Evolutionary conservation across 2,329 filamentous ascomycete genomes (phyloP).

Genomic region (Talaromyces piceae): DNA sequence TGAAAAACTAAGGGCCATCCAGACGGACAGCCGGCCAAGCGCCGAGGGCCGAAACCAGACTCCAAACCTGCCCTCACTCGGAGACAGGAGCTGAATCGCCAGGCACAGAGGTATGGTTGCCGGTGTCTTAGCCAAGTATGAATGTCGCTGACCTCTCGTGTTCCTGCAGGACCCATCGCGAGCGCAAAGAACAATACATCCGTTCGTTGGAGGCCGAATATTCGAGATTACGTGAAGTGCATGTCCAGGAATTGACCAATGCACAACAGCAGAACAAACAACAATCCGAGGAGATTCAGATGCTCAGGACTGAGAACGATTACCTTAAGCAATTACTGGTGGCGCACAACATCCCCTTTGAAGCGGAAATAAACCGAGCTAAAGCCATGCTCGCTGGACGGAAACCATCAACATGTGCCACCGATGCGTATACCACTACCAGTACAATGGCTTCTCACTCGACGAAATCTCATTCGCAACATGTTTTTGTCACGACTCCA

Average conservation of each 20-base stretch:
- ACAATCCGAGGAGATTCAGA: conserved; percentile 68
- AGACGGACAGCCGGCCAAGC: conserved; percentile 83
- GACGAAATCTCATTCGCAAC: conserved; percentile 13
- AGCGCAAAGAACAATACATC: conserved; percentile 94
- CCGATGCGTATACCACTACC: conserved; percentile 7
- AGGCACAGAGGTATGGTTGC: conserved; percentile 78
- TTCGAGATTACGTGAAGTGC: conserved; percentile 69
- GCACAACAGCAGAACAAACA: conserved; percentile 40
- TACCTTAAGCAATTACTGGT: conserved; percentile 59
- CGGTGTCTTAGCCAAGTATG: conserved; percentile 2
- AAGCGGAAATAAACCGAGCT: conserved; percentile 36
- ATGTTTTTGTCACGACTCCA: conserved; percentile 24
- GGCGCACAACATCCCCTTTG: conserved; percentile 52
- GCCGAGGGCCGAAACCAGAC: conserved; percentile 90
- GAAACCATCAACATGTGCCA: conserved; percentile 29
- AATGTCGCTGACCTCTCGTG: conserved; percentile 13
- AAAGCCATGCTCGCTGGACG: conserved; percentile 12
- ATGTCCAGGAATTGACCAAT: conserved; percentile 61
- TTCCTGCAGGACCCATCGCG: conserved; percentile 72
- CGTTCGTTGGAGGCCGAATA: conserved; percentile 90
- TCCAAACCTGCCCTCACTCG: conserved; percentile 89
- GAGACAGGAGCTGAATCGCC: conserved; percentile 87
- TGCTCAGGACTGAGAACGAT: conserved; percentile 71
- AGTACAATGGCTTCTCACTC: conserved; percentile 31
- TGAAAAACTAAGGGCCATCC: conserved; percentile 8